These are phyloP conservation scores for Pseudogymnoascus sp. DNA, from an alignment of 2,329 filamentous ascomycete genomes.

Conservation along the genomic window DNA sequence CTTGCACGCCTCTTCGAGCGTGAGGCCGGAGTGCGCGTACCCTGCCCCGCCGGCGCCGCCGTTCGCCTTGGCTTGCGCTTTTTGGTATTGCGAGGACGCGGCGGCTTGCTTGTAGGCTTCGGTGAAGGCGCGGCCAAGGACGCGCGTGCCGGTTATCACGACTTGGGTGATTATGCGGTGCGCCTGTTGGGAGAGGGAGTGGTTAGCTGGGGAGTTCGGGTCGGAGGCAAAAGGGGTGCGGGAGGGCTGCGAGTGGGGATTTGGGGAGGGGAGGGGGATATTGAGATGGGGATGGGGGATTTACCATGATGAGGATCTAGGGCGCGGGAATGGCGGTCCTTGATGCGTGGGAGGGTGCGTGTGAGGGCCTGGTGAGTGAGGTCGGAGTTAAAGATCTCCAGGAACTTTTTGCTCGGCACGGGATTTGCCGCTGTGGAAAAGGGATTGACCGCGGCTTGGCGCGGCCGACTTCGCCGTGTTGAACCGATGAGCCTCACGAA, in stretches of 20 bases:
- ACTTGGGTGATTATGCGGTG: conserved; percentile 93
- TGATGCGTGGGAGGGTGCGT: neutral
- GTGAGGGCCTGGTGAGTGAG: neutral
- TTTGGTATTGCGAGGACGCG: conserved; percentile 75
- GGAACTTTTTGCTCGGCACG: conserved; percentile 11
- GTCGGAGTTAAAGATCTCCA: conserved; percentile 3
- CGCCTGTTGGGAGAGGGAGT: conserved; percentile 48
- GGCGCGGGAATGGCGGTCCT: conserved; percentile 2
- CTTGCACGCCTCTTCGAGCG: conserved; percentile 92
- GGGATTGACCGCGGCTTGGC: conserved; percentile 1
- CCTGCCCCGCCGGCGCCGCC: conserved; percentile 33
- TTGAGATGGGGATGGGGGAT: neutral
- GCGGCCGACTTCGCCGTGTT: neutral
- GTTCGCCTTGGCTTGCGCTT: conserved; percentile 58
- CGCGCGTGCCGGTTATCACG: conserved; percentile 81
- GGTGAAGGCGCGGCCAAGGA: conserved; percentile 84
- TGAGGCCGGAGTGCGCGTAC: conserved; percentile 64
- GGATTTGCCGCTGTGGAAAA: conserved; percentile 6
- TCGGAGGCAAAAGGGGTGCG: neutral
- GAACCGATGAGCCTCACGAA: neutral
- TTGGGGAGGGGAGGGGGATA: neutral
- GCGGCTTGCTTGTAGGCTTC: conserved; percentile 95
- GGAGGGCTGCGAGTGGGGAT: neutral
- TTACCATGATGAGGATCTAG: neutral
- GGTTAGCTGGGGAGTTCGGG: neutral